Evolutionary conservation across 768 basidiomycete genomes (phyloP), one percentile per base, ranked within the genome.

Genomic region (Suillus clintonianus): DNA sequence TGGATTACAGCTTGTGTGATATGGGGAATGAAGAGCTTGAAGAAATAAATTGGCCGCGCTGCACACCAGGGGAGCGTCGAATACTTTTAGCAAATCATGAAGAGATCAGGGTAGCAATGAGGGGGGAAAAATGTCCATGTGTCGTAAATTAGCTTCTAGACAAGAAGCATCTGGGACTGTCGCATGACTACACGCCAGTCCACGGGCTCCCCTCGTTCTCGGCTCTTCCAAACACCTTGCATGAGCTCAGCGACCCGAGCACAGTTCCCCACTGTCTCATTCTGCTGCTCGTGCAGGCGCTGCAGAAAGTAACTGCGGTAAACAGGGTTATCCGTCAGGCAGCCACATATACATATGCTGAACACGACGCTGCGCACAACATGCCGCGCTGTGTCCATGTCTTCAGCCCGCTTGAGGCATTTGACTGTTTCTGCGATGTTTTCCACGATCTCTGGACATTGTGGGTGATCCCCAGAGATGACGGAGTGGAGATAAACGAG

Each of bases 291-390:
- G 60, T 80, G 70, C 47, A 94, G 77, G 57, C 82, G 76, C 9
- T 67, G 67, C 24, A 76, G 67, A 13, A 93, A 77, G 65, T 80
- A 78, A 1, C 64, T 39, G 57, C 82, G 83, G 61, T 87, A 77
- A 1, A 60, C 60, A 5, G 32, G 63, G 57, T 84, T 77, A 71
- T 87, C 85, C 64, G 89, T 87, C 58, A 93, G 81, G 66, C 83
- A 86, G 1, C 91, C 91, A 65, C 85, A 85, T 59, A 94, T 83
- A 69, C 88, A 92, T 62, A 91, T 86, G 51, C 85, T 84, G 68
- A 93, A 93, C 69, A 93, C 91, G 30, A 91, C 92, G 76, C 88
- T 91, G 45, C 92, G 82, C 62, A 92, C 83, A 36, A 93, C 89
- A 13, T 84, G 80, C 41, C 82, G 81, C 51, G 81, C 77, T 48